These are phyloP conservation scores for Elsinoe ampelina DNA, from an alignment of 2,329 filamentous ascomycete genomes.

Conservation along the genomic window DNA sequence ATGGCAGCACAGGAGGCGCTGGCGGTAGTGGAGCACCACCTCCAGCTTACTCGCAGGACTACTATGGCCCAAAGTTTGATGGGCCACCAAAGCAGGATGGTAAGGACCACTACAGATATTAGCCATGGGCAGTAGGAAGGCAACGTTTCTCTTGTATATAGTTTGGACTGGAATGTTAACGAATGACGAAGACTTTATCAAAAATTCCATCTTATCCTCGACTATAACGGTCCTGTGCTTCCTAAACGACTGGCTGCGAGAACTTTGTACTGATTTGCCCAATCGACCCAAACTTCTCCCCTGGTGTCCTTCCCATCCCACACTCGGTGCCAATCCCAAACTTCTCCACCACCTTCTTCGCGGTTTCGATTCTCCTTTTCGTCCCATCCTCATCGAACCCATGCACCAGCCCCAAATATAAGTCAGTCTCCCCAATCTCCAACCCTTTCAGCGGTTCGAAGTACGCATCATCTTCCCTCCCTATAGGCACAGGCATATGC, in stretches of 20 bases:
- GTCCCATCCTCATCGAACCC: slow-evolving; percentile 32
- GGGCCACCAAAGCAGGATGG: slow-evolving; percentile 7
- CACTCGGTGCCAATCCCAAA: slow-evolving; percentile 38
- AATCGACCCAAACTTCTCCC: slow-evolving; percentile 24
- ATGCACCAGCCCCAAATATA: slow-evolving; percentile 37
- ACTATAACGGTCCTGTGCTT: neutral
- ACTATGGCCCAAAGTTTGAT: neutral
- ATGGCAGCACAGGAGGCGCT: neutral
- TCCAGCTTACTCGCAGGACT: slow-evolving; percentile 7
- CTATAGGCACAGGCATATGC: slow-evolving; percentile 38
- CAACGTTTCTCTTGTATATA: slow-evolving; percentile 3
- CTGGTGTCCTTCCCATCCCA: slow-evolving; percentile 30
- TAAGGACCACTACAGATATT: slow-evolving; percentile 11
- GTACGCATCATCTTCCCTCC: slow-evolving; percentile 30
- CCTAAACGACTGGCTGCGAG: slow-evolving; percentile 1
- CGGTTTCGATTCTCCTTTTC: slow-evolving; percentile 29
- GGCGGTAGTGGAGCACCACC: neutral
- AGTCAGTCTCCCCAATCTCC: slow-evolving; percentile 25
- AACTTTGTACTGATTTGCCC: slow-evolving; percentile 18
- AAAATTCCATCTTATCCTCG: neutral
- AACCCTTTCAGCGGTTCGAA: slow-evolving; percentile 32
- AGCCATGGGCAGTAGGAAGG: neutral
- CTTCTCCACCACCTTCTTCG: slow-evolving; percentile 23
- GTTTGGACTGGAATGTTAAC: neutral
- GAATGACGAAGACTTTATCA: neutral